These are phyloP conservation scores for Scheffersomyces lignosus DNA, from an alignment of 805 yeast species.

Conservation along the genomic window DNA sequence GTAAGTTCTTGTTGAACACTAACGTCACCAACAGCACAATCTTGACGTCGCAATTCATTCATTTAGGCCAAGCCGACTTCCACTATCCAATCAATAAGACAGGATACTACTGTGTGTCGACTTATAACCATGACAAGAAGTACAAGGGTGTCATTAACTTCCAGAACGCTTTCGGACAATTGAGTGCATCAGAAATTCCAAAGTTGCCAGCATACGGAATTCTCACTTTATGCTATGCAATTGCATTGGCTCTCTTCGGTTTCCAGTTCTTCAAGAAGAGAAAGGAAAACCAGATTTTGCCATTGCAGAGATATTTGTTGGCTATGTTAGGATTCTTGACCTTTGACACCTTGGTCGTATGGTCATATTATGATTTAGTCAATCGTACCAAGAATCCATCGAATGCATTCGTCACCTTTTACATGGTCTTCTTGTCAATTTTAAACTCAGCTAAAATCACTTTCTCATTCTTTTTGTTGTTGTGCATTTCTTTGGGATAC, in stretches of 20 bases:
- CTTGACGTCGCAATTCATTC: conserved; percentile 52
- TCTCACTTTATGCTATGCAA: conserved; percentile 78
- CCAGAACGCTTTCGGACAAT: conserved; percentile 88
- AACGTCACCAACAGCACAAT: conserved; percentile 54
- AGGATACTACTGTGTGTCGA: conserved; percentile 90
- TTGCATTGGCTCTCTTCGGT: conserved; percentile 77
- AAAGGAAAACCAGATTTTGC: conserved; percentile 70
- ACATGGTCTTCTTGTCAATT: conserved; percentile 75
- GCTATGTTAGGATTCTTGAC: conserved; percentile 83
- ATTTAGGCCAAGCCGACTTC: conserved; percentile 59
- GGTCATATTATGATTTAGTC: conserved; percentile 88
- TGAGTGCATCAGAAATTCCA: conserved; percentile 89
- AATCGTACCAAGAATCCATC: conserved; percentile 54
- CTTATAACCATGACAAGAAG: conserved; percentile 49
- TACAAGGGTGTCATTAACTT: conserved; percentile 74
- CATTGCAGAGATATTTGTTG: conserved; percentile 86
- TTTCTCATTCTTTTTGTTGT: conserved; percentile 77
- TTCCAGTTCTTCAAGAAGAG: conserved; percentile 85
- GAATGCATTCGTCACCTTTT: conserved; percentile 61
- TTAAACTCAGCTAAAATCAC: conserved; percentile 81
- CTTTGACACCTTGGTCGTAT: conserved; percentile 78
- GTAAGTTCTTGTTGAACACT: conserved; percentile 59
- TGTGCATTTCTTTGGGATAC: conserved; percentile 88
- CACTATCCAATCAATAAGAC: conserved; percentile 69
- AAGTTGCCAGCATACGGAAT: conserved; percentile 87